Evolutionary conservation across 148 eudicot species (phyloP), one percentile per base, ranked within the genome.

Genomic region (Rhododendron vialii): DNA sequence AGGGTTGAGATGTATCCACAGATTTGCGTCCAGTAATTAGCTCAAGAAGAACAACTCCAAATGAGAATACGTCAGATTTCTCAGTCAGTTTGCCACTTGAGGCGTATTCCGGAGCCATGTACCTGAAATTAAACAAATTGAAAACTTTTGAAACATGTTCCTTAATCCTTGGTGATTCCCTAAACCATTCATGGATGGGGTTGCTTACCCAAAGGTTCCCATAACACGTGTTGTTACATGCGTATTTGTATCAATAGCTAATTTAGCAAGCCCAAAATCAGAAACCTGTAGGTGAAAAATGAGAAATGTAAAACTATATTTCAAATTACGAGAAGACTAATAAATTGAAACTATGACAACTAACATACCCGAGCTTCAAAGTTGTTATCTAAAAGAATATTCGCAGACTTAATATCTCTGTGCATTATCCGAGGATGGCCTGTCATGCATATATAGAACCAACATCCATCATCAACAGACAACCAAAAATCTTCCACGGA

Each of bases 41-140:
- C 94, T 96, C 99, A 84, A 96, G 85, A 89, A 96, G 98, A 84
- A 96, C 98, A 84, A 96, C 99, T 67, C 99, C 99, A 57, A 87
- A 96, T 30, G 99, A 96, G 85, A 82, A 96, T 15, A 96, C 98
- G 65, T 96, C 99, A 85, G 99, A 96, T 87, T 95, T 96, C 78
- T 95, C 99, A 15, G 99, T 96, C 92, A 96, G 88, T 85, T 96
- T 96, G 85, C 99, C 99, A 86, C 88, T 92, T 26, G 96, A 92
- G 81, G 98, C 99, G 87, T 96, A 96, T 88, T 96, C 99, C 55
- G 99, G 99, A 86, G 99, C 99, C 95, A 96, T 88, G 76, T 96
- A 96, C 87, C 99, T 96, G 93, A 85, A 86, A 84, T 47, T 80
- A 86, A 78, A 76, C 63, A 81, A 30, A 65, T 59, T 77, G 20